Evolutionary conservation across 345 rosid species (phyloP), one percentile per base, ranked within the genome.

Genomic region (Syzygium oleosum): DNA sequence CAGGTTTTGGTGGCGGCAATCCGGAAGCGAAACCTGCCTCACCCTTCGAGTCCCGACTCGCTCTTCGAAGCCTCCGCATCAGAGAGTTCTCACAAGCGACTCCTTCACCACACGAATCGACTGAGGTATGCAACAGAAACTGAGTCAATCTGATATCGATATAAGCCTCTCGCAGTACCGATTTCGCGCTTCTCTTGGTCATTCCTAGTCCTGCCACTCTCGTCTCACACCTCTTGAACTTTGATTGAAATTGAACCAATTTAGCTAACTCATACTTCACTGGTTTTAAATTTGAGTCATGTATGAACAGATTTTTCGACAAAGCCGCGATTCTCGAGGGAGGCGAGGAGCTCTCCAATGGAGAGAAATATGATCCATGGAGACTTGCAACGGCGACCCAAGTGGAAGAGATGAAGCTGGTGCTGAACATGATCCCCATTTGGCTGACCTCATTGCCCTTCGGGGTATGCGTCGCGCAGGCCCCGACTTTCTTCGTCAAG

Each of bases 381-480:
- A 90, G 89, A 80, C 85, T 90, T 21, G 85, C 87, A 58, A 88
- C 88, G 8, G 88, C 91, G 34, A 92, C 91, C 41, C 85, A 86
- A 77, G 93, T 93, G 6, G 93, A 93, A 63, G 94, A 92, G 73
- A 29, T 88, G 88, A 93, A 93, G 89, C 92, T 89, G 51, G 85
- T 90, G 29, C 41, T 90, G 51, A 85, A 85, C 65, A 88, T 88
- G 84, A 65, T 92, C 73, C 91, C 92, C 11, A 86, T 90, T 53
- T 90, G 91, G 93, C 78, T 89, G 46, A 88, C 90, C 84, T 88
- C 87, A 29, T 25, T 87, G 16, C 22, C 88, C 27, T 86, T 87
- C 31, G 89, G 89, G 31, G 86, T 89, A 3, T 34, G 86, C 52
- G 49, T 87, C 13, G 91, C 87, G 14, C 93, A 92, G 84, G 23